Base-by-base conservation (phyloP, 1,139 yeast species). In the Blastobotrys petasosporus region DNA sequence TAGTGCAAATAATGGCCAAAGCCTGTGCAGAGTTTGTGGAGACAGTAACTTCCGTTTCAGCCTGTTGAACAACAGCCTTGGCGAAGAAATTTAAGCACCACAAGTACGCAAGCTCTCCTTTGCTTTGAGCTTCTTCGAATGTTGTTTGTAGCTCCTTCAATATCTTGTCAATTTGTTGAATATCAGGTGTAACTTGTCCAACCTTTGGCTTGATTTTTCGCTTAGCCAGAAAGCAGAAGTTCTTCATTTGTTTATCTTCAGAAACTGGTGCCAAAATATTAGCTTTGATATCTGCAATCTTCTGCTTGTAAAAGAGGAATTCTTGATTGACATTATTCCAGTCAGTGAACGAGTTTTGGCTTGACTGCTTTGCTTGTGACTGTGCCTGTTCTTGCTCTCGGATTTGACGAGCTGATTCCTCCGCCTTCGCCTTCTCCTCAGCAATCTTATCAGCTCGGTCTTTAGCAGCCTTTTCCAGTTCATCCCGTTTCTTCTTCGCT, bases 1-100 rank as follows among this genome's bases (percentile, higher is more conserved):
- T 70, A 28, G 76, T 62, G 0, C 94, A 71, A 37, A 92, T 65
- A 54, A 73, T 75, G 0, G 88, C 96, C 41, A 94, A 68, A 0
- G 98, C 95, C 12, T 83, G 60, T 0, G 97, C 87, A 1, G 92
- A 79, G 41, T 79, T 76, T 1, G 94, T 80, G 51, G 83, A 78
- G 0, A 85, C 95, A 4, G 85, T 75, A 10, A 87, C 90, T 64
- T 92, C 98, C 0, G 95, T 79, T 64, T 88, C 97, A 1, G 97
- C 94, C 66, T 94, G 98, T 35, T 85, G 80, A 1, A 92, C 85
- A 1, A 88, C 68, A 1, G 94, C 85, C 60, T 92, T 92, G 7
- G 96, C 84, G 32, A 84, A 75, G 58, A 82, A 84, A 60, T 92
- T 92, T 32, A 88, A 66, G 11, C 83, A 73, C 88, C 95, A 90